phyloP scores from a whole-genome alignment of 2,329 filamentous ascomycete genomes.

The Passalora sequoiae region DNA sequence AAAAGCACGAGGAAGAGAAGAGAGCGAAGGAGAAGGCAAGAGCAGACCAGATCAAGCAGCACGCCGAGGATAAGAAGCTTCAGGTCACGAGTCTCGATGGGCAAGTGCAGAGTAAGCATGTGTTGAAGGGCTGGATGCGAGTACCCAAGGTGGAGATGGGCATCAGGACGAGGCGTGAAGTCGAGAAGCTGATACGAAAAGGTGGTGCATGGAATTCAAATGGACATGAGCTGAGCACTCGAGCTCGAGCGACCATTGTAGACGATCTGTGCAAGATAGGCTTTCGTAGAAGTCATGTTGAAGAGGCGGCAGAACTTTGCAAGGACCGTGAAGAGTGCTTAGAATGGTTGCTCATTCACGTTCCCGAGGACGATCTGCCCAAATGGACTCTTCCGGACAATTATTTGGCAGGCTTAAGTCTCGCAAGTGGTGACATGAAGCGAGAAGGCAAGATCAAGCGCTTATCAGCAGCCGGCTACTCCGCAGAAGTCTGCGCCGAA shows the following conservation, averaged over 20 bases:
- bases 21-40: slow-evolving; percentile 72
- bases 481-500: slow-evolving; percentile 74
- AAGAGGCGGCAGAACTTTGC: slow-evolving; percentile 81
- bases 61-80: slow-evolving; percentile 52
- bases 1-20: slow-evolving; percentile 74
- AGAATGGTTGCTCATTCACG: slow-evolving; percentile 94
- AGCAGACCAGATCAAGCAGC: slow-evolving; percentile 59
- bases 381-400: slow-evolving; percentile 85
- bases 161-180: slow-evolving; percentile 66
- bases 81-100: slow-evolving; percentile 44
- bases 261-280: slow-evolving; percentile 71
- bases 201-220: slow-evolving; percentile 86
- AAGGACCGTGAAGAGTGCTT: slow-evolving; percentile 88
- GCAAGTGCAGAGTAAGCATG: slow-evolving; percentile 35
- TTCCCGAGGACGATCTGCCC: slow-evolving; percentile 94
- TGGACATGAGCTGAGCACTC: slow-evolving; percentile 58
- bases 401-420: slow-evolving; percentile 83
- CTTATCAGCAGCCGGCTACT: slow-evolving; percentile 77
- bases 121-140: slow-evolving; percentile 66
- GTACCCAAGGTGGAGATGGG: slow-evolving; percentile 94
- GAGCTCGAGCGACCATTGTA: slow-evolving; percentile 57
- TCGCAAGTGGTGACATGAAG: slow-evolving; percentile 75
- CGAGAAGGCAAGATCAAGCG: slow-evolving; percentile 78
- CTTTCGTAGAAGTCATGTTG: slow-evolving; percentile 81
- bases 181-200: slow-evolving; percentile 73